Evolutionary conservation across 805 yeast genomes (phyloP).

Genomic region (Candida pseudoglaebosa): DNA sequence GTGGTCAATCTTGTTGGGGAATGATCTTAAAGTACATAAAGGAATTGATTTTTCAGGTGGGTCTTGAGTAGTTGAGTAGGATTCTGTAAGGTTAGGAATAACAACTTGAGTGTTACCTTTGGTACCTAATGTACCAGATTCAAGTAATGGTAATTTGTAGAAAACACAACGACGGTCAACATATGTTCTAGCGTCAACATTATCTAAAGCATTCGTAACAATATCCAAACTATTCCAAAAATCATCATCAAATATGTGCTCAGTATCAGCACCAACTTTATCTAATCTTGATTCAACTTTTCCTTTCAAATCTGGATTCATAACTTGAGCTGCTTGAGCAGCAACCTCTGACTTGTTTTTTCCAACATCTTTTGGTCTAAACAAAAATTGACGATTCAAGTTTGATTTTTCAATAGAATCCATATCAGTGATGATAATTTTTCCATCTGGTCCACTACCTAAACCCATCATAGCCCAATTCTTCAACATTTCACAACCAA

Average conservation of each 20-base stretch:
- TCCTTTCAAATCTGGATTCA: conserved; percentile 82
- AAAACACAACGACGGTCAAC: conserved; percentile 97
- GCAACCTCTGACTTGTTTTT: conserved; percentile 87
- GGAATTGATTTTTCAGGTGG: conserved; percentile 99
- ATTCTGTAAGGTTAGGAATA: conserved; percentile 89
- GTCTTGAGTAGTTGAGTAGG: conserved; percentile 93
- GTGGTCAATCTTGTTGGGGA: conserved; percentile 97
- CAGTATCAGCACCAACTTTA: conserved; percentile 93
- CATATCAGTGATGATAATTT: conserved; percentile 82
- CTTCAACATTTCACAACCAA: conserved; percentile 98
- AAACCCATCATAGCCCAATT: conserved; percentile 97
- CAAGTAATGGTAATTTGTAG: conserved; percentile 84
- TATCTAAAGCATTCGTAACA: conserved; percentile 95
- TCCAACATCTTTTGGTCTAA: conserved; percentile 94
- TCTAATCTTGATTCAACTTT: conserved; percentile 75
- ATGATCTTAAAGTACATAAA: conserved; percentile 91
- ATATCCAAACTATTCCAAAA: conserved; percentile 85
- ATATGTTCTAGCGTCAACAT: conserved; percentile 95
- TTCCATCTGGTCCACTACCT: conserved; percentile 88
- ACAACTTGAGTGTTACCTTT: conserved; percentile 98
- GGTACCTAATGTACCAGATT: conserved; percentile 96
- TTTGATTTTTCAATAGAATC: conserved; percentile 95
- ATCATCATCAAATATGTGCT: conserved; percentile 72
- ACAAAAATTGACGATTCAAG: conserved; percentile 92
- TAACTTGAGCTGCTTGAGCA: conserved; percentile 71